phyloP scores from a whole-genome alignment of 176 grass and related monocot species.

The Oryza brachyantha region DNA sequence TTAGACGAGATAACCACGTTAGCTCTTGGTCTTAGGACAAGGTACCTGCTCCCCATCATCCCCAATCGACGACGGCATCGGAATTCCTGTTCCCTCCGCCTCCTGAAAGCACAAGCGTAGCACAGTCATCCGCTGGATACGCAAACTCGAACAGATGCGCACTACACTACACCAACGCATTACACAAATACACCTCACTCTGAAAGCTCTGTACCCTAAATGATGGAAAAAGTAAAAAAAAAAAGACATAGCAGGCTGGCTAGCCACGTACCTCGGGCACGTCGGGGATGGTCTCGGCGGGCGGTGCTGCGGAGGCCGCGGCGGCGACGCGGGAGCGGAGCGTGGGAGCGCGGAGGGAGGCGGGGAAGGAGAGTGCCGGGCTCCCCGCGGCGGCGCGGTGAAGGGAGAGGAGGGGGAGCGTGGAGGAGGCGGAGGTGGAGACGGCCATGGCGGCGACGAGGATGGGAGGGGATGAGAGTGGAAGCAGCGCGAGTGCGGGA shows the following conservation, averaged over 20 bases:
- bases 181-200: background rate
- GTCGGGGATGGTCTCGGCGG: constrained; percentile 35
- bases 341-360: constrained; percentile 22
- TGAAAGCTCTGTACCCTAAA: background rate
- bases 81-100: constrained; percentile 34
- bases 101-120: constrained; percentile 26
- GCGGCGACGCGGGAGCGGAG: constrained; percentile 42
- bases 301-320: constrained; percentile 22
- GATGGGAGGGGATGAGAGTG: background rate
- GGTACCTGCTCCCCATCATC: constrained; percentile 57
- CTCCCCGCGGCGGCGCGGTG: constrained; percentile 29
- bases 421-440: constrained; percentile 30
- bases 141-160: background rate
- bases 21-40: constrained; percentile 14
- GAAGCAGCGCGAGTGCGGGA: background rate
- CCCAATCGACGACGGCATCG: constrained; percentile 47
- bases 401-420: constrained; percentile 41
- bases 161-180: background rate
- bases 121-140: background rate
- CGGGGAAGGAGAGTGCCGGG: constrained; percentile 36
- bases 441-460: constrained; percentile 37
- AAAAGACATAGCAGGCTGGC: background rate
- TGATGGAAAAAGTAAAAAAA: background rate
- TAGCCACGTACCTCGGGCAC: constrained; percentile 32
- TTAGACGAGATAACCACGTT: background rate